Conservation (phyloP, 1,284 basidiomycete genomes). For the Cystobasidium sp. region DNA sequence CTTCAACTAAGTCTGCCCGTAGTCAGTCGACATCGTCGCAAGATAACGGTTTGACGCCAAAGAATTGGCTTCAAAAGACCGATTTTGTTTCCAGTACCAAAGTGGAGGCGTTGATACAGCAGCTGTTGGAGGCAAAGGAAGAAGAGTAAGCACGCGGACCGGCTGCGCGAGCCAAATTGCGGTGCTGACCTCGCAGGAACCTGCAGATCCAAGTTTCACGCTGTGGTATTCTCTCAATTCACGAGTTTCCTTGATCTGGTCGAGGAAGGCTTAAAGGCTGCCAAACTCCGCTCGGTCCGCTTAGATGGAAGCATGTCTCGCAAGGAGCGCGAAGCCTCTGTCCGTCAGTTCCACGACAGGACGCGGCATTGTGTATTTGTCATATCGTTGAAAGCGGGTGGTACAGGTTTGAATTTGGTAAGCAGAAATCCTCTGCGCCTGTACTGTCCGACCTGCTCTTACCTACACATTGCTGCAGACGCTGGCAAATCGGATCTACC, state of each 20-base stretch:
- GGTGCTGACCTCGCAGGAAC: slow-evolving; percentile 25
- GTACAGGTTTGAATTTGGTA: slow-evolving; percentile 68
- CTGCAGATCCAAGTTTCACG: slow-evolving; percentile 49
- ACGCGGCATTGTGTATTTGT: slow-evolving; percentile 84
- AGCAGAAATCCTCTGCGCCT: not conserved
- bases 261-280: slow-evolving; percentile 47
- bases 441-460: not conserved
- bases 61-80: slow-evolving; percentile 26
- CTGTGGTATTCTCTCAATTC: slow-evolving; percentile 59
- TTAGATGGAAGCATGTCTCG: slow-evolving; percentile 93
- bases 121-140: slow-evolving; percentile 21
- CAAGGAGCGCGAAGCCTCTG: slow-evolving; percentile 75
- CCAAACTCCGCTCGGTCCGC: slow-evolving; percentile 61
- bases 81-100: slow-evolving; percentile 35
- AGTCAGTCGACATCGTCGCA: not conserved
- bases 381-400: slow-evolving; percentile 86
- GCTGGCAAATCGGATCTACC: slow-evolving; percentile 46
- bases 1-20: not conserved
- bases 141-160: slow-evolving; percentile 1
- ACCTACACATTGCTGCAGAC: slow-evolving; percentile 1
- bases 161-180: not conserved
- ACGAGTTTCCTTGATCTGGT: slow-evolving; percentile 57
- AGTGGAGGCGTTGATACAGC: slow-evolving; percentile 21
- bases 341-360: slow-evolving; percentile 74
- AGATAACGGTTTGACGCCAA: not conserved